phyloP scores from a whole-genome alignment of 2,329 filamentous ascomycete genomes.

The Orbilia ellipsospora region DNA sequence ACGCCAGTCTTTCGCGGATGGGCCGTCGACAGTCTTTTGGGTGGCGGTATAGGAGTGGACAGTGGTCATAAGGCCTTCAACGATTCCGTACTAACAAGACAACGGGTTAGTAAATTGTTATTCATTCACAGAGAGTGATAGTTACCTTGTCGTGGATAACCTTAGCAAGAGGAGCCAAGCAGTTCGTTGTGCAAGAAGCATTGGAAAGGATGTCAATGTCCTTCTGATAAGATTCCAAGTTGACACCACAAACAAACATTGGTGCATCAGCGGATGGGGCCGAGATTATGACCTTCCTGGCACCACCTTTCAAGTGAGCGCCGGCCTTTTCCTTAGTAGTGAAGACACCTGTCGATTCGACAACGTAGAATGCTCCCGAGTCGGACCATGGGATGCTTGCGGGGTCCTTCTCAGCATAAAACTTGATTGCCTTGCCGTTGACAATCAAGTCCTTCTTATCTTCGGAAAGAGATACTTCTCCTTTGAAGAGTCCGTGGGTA shows the following conservation, averaged over 20 bases:
- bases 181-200: constrained; percentile 99
- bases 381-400: constrained; percentile 88
- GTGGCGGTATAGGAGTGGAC: constrained; percentile 99
- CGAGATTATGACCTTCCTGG: constrained; percentile 90
- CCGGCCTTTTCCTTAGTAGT: constrained; percentile 96
- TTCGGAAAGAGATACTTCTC: constrained; percentile 74
- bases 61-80: constrained; percentile 99
- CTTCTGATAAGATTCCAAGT: constrained; percentile 91
- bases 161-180: constrained; percentile 98
- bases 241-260: constrained; percentile 99
- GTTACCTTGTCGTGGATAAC: constrained; percentile 88
- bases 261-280: constrained; percentile 91
- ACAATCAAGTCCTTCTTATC: constrained; percentile 75
- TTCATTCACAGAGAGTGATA: not conserved
- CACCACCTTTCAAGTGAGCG: constrained; percentile 93
- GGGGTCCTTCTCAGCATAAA: constrained; percentile 94
- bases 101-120: not conserved
- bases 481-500: constrained; percentile 96
- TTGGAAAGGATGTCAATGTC: constrained; percentile 96
- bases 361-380: constrained; percentile 89
- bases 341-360: constrained; percentile 99
- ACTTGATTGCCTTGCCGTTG: constrained; percentile 94
- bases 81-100: constrained; percentile 76
- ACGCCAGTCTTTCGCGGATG: constrained; percentile 98
- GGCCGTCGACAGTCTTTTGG: constrained; percentile 99